phyloP scores from a whole-genome alignment of 2,329 filamentous ascomycete species.

The Fusarium secorum region DNA sequence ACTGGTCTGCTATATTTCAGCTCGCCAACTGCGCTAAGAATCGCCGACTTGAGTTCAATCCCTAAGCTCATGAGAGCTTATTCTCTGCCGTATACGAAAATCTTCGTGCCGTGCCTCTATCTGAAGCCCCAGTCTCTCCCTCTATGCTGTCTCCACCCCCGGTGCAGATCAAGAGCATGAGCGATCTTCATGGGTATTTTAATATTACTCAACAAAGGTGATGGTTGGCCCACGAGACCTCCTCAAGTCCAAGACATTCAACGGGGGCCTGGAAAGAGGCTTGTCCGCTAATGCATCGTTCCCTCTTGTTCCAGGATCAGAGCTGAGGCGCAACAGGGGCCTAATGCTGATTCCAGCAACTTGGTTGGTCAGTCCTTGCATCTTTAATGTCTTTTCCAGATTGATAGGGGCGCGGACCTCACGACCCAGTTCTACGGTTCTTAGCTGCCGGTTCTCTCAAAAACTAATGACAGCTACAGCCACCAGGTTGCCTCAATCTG shows the following conservation, averaged over 20 bases:
- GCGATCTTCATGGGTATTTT: conserved; percentile 1
- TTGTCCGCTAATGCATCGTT: conserved; percentile 14
- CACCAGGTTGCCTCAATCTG: not conserved
- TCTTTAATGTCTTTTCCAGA: conserved; percentile 35
- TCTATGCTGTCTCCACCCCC: not conserved
- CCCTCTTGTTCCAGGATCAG: conserved; percentile 8
- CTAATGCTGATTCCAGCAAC: not conserved
- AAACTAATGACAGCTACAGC: not conserved
- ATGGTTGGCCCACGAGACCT: conserved; percentile 5
- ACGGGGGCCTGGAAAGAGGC: conserved; percentile 26
- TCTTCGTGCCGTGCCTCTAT: not conserved
- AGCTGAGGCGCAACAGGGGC: conserved; percentile 30
- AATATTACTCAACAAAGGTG: conserved; percentile 18
- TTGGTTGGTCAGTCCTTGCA: conserved; percentile 37
- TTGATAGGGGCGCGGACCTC: conserved; percentile 24
- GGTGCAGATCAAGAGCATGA: not conserved
- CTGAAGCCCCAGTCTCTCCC: not conserved
- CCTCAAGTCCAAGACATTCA: conserved; percentile 18
- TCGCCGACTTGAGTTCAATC: not conserved
- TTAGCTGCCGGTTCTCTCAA: not conserved
- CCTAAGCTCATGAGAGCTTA: not conserved
- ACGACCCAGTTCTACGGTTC: conserved; percentile 3
- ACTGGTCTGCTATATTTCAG: conserved; percentile 19
- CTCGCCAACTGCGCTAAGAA: conserved; percentile 13
- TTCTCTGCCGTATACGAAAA: conserved; percentile 1